A percentile compares a stretch with the other conserved stretches of the same genome.
phyloP scores from a whole-genome alignment of 768 basidiomycete species.

The Leccinum boreale region DNA sequence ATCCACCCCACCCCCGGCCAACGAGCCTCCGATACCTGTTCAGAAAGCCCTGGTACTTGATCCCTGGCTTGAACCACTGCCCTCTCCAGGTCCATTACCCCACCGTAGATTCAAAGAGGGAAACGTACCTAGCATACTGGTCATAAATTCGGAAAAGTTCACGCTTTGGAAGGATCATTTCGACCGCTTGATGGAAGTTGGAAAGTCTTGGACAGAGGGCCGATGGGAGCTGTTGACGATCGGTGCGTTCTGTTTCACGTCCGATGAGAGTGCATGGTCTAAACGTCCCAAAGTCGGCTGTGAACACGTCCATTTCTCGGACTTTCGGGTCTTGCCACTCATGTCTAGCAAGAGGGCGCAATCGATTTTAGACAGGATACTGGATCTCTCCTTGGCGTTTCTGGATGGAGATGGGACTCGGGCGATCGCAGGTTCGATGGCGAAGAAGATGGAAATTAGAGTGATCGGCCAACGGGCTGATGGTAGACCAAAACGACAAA shows the following conservation, averaged over 20 bases:
- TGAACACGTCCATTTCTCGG: slow-evolving; percentile 29
- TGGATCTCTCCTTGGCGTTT: slow-evolving; percentile 21
- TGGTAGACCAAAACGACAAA: slow-evolving; percentile 23
- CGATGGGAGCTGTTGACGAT: slow-evolving; percentile 46
- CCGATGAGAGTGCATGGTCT: not conserved
- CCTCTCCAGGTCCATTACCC: slow-evolving; percentile 48
- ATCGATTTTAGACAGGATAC: slow-evolving; percentile 21
- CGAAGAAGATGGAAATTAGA: slow-evolving; percentile 22
- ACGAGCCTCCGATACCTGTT: slow-evolving; percentile 47
- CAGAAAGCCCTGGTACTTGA: slow-evolving; percentile 64
- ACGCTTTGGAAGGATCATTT: slow-evolving; percentile 81
- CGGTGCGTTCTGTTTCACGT: slow-evolving; percentile 31
- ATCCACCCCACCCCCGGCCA: slow-evolving; percentile 44
- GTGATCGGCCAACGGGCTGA: slow-evolving; percentile 21
- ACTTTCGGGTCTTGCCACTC: slow-evolving; percentile 25
- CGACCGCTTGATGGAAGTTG: slow-evolving; percentile 48
- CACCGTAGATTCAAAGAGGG: slow-evolving; percentile 7
- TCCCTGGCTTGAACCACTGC: slow-evolving; percentile 81
- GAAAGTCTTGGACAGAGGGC: slow-evolving; percentile 52
- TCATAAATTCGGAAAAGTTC: slow-evolving; percentile 76
- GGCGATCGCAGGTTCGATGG: not conserved
- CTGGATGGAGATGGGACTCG: slow-evolving; percentile 14
- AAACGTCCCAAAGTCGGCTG: slow-evolving; percentile 17
- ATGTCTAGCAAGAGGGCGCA: slow-evolving; percentile 16
- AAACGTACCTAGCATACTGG: slow-evolving; percentile 43